phyloP scores from a whole-genome alignment of 2,329 filamentous ascomycete species.

The Xylaria sp. region DNA sequence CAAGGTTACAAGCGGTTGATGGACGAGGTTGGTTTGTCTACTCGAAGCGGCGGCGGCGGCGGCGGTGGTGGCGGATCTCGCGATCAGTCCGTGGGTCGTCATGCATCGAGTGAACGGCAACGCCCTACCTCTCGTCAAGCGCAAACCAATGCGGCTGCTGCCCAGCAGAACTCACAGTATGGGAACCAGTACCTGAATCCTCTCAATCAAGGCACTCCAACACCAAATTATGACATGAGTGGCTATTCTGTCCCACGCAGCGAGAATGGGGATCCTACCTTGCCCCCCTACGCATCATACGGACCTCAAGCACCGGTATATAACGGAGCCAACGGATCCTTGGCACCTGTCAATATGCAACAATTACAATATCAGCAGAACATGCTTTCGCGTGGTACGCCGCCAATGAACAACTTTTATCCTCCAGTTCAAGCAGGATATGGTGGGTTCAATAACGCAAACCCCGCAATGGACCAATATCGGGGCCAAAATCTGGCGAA shows the following conservation, averaged over 20 bases:
- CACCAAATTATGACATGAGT: constrained; percentile 61
- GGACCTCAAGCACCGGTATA: constrained; percentile 65
- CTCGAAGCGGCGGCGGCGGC: constrained; percentile 61
- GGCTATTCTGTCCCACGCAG: constrained; percentile 63
- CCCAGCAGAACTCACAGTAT: constrained; percentile 54
- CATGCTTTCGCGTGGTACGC: constrained; percentile 64
- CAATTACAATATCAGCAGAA: constrained; percentile 70
- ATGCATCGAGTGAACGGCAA: constrained; percentile 62
- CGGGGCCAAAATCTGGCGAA: constrained; percentile 63
- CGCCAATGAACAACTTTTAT: constrained; percentile 68
- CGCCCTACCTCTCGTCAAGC: constrained; percentile 68
- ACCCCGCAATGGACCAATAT: constrained; percentile 66
- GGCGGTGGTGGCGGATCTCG: constrained; percentile 49
- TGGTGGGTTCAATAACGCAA: constrained; percentile 62
- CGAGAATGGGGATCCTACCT: constrained; percentile 63
- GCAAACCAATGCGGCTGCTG: constrained; percentile 49
- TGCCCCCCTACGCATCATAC: constrained; percentile 63
- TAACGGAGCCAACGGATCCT: constrained; percentile 57
- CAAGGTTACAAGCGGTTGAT: constrained; percentile 99
- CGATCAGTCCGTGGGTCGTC: constrained; percentile 58
- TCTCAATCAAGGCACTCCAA: constrained; percentile 55
- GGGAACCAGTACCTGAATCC: constrained; percentile 66
- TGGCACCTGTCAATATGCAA: constrained; percentile 62
- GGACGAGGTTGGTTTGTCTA: constrained; percentile 95
- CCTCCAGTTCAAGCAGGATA: constrained; percentile 67